Evolutionary conservation across 2,329 filamentous ascomycete genomes (phyloP).

Genomic region (Paramyrothecium sp.): DNA sequence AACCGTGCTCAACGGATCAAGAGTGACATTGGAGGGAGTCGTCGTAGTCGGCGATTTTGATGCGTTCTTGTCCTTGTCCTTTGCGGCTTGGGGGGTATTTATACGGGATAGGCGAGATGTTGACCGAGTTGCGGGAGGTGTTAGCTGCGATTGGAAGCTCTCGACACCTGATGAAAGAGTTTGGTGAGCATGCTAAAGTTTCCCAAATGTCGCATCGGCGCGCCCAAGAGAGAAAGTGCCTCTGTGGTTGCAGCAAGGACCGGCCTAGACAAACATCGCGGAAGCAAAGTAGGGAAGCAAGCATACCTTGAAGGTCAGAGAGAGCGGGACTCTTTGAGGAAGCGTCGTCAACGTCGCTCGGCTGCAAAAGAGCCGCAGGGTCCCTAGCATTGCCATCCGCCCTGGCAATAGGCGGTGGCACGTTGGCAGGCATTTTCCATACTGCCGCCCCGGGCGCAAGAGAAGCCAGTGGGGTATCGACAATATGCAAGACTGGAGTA

Average conservation of each 20-base stretch:
- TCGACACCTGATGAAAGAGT: not conserved
- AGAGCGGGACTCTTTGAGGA: slow-evolving; percentile 17
- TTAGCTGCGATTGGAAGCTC: slow-evolving; percentile 4
- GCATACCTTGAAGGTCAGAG: slow-evolving; percentile 29
- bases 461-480: slow-evolving; percentile 5
- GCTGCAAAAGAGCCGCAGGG: not conserved
- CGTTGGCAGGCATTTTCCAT: slow-evolving; percentile 34
- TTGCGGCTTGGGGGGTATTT: slow-evolving; percentile 53
- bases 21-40: slow-evolving; percentile 19
- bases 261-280: not conserved
- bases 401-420: slow-evolving; percentile 21
- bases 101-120: slow-evolving; percentile 47
- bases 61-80: slow-evolving; percentile 23
- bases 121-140: slow-evolving; percentile 11
- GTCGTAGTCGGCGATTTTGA: slow-evolving; percentile 22
- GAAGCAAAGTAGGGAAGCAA: not conserved
- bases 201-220: not conserved
- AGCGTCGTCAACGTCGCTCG: not conserved
- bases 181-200: not conserved
- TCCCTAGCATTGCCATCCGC: slow-evolving; percentile 19
- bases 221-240: not conserved
- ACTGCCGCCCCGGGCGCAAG: slow-evolving; percentile 22
- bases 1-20: slow-evolving; percentile 37
- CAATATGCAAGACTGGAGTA: too few species aligned
- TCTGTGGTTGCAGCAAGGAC: not conserved